Evolutionary conservation across 2,329 filamentous ascomycete species (phyloP).

Genomic region (Aspergillus glaucus): DNA sequence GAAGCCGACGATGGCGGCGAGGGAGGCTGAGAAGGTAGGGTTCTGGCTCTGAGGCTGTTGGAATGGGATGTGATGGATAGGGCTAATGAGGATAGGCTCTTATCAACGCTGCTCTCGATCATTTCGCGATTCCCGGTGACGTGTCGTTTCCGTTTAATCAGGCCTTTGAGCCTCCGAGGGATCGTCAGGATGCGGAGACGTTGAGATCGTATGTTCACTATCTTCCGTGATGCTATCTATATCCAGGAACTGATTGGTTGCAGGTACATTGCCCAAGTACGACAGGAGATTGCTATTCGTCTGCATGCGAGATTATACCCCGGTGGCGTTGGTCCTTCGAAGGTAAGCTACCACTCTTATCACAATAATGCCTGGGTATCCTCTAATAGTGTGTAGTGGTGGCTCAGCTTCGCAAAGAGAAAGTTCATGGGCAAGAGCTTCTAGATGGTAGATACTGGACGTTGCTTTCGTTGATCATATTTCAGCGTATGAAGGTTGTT

Average conservation of each 20-base stretch:
- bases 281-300: slow-evolving; percentile 80
- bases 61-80: not conserved
- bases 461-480: slow-evolving; percentile 13
- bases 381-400: slow-evolving; percentile 66
- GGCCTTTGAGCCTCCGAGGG: slow-evolving; percentile 83
- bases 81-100: slow-evolving; percentile 56
- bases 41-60: not conserved
- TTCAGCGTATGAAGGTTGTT: slow-evolving; percentile 12
- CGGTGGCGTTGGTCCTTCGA: slow-evolving; percentile 61
- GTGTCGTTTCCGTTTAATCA: slow-evolving; percentile 91
- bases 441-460: slow-evolving; percentile 37
- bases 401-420: slow-evolving; percentile 97
- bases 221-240: no score
- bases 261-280: slow-evolving; percentile 69
- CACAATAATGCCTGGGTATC: not conserved
- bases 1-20: slow-evolving; percentile 61
- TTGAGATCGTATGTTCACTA: slow-evolving; percentile 66
- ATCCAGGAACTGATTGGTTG: not conserved
- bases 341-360: slow-evolving; percentile 36
- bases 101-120: slow-evolving; percentile 83
- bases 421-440: slow-evolving; percentile 98
- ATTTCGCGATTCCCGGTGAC: slow-evolving; percentile 93
- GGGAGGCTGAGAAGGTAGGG: slow-evolving; percentile 59
- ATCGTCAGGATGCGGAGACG: slow-evolving; percentile 82
- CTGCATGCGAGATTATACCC: slow-evolving; percentile 83